Base-by-base conservation (phyloP, 2,329 filamentous ascomycete species). In the Trichophyton simii region DNA sequence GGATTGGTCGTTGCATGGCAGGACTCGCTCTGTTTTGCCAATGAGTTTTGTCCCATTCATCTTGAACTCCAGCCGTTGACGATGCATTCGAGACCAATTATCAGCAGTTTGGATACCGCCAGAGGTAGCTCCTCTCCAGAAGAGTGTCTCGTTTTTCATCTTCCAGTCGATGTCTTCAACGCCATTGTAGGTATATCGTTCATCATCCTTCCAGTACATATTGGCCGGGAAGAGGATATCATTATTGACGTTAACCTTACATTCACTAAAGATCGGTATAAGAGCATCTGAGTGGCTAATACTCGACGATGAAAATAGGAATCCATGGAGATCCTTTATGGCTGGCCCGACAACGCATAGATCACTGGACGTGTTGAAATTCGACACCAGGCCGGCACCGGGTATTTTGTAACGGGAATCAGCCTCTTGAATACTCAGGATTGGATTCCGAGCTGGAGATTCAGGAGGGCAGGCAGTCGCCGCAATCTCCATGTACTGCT, bases 51-150 rank as follows among this genome's bases (percentile, higher is more conserved):
- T 87, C 9, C 77, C 81, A 66, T 91, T 90, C 68, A 85, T 81
- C 84, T 90, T 87, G 54, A 83, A 78, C 1, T 89, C 80, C 68
- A 91, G 88, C 1, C 88, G 85, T 68, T 90, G 87, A 2, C 87
- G 83, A 65, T 91, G 87, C 68, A 89, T 90, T 0, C 83, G 81
- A 9, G 78, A 81, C 87, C 87, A 91, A 67, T 85, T 89, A 31
- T 79, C 63, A 11, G 41, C 67, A 22, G 68, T 72, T 65, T 79
- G 78, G 4, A 77, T 72, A 1, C 79, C 79, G 1, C 79, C 79
- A 3, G 73, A 75, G 5, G 77, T 78, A 5, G 70, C 71, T 8
- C 79, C 79, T 48, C 79, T 75, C 79, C 79, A 81, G 11, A 79
- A 69, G 15, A 76, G 64, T 2, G 67, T 67, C 54, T 73, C 65